These are phyloP conservation scores for Acanthamoeba sp. DNA, from an alignment of 208 protist genomes.

Conservation along the genomic window DNA sequence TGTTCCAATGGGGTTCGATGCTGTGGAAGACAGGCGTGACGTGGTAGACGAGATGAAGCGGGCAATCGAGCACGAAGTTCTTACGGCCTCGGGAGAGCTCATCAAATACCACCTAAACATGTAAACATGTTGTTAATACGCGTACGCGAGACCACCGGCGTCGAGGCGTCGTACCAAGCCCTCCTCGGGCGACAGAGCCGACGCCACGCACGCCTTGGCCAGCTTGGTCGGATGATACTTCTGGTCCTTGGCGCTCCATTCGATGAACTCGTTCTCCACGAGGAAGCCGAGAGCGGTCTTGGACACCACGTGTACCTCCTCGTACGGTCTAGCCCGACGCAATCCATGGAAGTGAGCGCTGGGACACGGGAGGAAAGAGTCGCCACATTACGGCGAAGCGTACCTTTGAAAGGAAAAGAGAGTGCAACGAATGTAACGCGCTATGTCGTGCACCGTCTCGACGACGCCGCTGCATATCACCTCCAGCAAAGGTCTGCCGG, in stretches of 20 bases:
- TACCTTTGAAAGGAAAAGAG: slow-evolving; percentile 83
- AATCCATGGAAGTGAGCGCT: no score
- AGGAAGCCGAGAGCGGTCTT: slow-evolving; percentile 79
- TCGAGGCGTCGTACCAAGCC: slow-evolving; percentile 75
- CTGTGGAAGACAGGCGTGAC: slow-evolving; percentile 81
- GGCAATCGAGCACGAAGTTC: slow-evolving; percentile 81
- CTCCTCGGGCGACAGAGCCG: slow-evolving; percentile 82
- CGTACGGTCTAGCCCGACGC: slow-evolving; percentile 31
- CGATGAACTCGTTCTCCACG: slow-evolving; percentile 79
- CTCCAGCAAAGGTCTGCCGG: slow-evolving; percentile 88
- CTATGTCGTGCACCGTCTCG: slow-evolving; percentile 80
- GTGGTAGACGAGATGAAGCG: slow-evolving; percentile 86
- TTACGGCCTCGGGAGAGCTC: slow-evolving; percentile 76
- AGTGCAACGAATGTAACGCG: slow-evolving; percentile 83
- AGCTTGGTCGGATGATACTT: slow-evolving; percentile 82
- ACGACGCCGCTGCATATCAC: slow-evolving; percentile 91
- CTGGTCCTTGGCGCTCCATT: slow-evolving; percentile 43
- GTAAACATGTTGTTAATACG: neutral
- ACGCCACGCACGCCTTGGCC: slow-evolving; percentile 77
- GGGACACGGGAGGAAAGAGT: neutral
- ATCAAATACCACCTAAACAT: slow-evolving; percentile 80
- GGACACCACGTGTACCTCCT: slow-evolving; percentile 77
- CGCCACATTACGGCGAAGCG: neutral
- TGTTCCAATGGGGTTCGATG: slow-evolving; percentile 82
- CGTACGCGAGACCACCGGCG: neutral